Evolutionary conservation across 1,139 yeast genomes (phyloP).

Genomic region (Geotrichum carabidarum): DNA sequence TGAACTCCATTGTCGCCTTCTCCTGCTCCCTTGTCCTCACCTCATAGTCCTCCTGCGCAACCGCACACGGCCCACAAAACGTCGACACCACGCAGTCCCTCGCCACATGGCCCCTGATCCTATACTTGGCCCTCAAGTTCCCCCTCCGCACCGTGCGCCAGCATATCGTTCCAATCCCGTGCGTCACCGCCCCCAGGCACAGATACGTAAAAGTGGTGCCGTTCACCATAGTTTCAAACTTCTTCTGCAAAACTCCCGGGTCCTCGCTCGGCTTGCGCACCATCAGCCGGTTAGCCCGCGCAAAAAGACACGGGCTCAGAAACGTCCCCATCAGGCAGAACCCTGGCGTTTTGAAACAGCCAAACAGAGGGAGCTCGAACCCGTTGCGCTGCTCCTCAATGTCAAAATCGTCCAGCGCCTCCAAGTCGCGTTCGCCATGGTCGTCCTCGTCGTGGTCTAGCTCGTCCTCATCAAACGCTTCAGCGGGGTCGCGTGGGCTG

Average conservation of each 20-base stretch:
- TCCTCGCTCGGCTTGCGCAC: not conserved
- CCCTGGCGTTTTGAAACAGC: not conserved
- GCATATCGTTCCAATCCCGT: conserved; percentile 3
- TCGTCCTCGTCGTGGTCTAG: not conserved
- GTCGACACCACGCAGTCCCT: conserved; percentile 1
- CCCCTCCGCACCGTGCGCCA: conserved; percentile 3
- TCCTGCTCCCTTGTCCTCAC: conserved; percentile 4
- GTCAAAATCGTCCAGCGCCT: too few species aligned
- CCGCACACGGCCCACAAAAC: conserved; percentile 11
- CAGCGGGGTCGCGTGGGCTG: too few species aligned
- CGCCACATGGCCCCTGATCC: conserved; percentile 5
- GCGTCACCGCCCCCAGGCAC: not conserved
- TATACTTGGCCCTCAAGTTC: conserved; percentile 5
- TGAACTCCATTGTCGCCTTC: not conserved
- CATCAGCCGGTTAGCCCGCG: not conserved
- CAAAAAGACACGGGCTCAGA: conserved; percentile 8
- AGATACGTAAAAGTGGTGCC: too few species aligned
- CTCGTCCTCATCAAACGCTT: too few species aligned
- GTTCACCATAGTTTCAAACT: not conserved
- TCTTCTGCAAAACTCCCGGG: not conserved
- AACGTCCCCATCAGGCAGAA: not conserved
- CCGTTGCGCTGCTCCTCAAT: not conserved
- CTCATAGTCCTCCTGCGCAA: conserved; percentile 14
- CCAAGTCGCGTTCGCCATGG: not conserved
- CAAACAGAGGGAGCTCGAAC: not conserved